These are phyloP conservation scores for Aspergillus tamarii DNA, from an alignment of 2,329 filamentous ascomycete species.

Conservation along the genomic window DNA sequence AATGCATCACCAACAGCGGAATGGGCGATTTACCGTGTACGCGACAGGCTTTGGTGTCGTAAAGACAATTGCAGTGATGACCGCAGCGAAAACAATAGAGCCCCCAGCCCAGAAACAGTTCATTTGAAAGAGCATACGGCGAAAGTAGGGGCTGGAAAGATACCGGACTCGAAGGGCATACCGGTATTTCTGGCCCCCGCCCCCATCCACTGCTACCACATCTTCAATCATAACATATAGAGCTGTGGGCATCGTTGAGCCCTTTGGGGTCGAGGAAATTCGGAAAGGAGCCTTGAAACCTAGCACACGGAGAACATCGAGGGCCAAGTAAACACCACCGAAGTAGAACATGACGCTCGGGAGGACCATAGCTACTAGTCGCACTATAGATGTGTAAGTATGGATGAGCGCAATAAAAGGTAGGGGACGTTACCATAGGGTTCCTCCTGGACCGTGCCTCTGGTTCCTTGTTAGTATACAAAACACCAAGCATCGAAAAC, in stretches of 20 bases:
- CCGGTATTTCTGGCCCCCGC: conserved; percentile 59
- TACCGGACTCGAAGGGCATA: conserved; percentile 56
- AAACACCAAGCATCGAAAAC: not conserved
- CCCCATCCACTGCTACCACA: conserved; percentile 68
- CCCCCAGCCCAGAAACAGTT: conserved; percentile 63
- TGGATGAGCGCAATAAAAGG: conserved; percentile 1
- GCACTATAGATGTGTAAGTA: conserved; percentile 31
- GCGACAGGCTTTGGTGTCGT: conserved; percentile 52
- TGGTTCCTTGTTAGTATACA: conserved; percentile 26
- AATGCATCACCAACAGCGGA: not conserved
- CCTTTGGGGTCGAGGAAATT: conserved; percentile 66
- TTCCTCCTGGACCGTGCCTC: conserved; percentile 45
- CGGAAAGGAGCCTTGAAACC: conserved; percentile 60
- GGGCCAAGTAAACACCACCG: conserved; percentile 44
- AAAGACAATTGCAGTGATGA: conserved; percentile 54
- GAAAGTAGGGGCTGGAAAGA: conserved; percentile 57
- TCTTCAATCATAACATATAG: conserved; percentile 70
- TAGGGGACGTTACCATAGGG: conserved; percentile 40
- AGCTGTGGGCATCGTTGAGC: conserved; percentile 60
- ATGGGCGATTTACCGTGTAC: conserved; percentile 44
- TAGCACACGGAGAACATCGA: conserved; percentile 45
- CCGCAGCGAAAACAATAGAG: conserved; percentile 50
- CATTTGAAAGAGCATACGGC: conserved; percentile 57
- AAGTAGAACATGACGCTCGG: conserved; percentile 52
- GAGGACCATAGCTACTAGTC: conserved; percentile 49